A percentile compares a stretch with the other conserved stretches of the same genome.
Evolutionary conservation across 768 basidiomycete genomes (phyloP).

Genomic region (Hygrophoropsis aurantiaca): DNA sequence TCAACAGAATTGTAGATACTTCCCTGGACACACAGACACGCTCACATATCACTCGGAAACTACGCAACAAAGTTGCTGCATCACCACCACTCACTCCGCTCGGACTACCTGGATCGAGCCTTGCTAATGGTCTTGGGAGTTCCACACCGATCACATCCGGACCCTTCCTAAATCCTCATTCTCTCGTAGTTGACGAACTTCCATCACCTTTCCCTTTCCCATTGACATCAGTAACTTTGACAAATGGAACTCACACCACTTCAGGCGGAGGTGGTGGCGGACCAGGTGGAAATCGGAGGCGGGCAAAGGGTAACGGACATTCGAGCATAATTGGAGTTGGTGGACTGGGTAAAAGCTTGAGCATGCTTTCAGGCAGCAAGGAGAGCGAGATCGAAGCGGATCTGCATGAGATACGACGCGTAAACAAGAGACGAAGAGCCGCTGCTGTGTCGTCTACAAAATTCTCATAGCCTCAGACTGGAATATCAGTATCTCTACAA

Average conservation of each 20-base stretch:
- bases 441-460: slow-evolving; percentile 31
- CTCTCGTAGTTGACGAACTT: slow-evolving; percentile 82
- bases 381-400: slow-evolving; percentile 75
- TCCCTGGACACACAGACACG: slow-evolving; percentile 75
- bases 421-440: slow-evolving; percentile 54
- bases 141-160: slow-evolving; percentile 65
- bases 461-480: slow-evolving; percentile 18
- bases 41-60: slow-evolving; percentile 79
- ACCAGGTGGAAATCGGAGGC: slow-evolving; percentile 38
- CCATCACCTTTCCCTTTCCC: slow-evolving; percentile 83
- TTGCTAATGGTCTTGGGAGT: slow-evolving; percentile 36
- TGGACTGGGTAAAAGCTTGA: slow-evolving; percentile 73
- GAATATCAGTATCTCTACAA: not conserved
- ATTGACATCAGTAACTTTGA: slow-evolving; percentile 55
- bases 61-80: slow-evolving; percentile 76
- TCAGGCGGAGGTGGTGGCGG: slow-evolving; percentile 38
- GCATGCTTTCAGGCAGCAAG: slow-evolving; percentile 54
- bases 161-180: slow-evolving; percentile 78
- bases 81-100: slow-evolving; percentile 79
- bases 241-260: slow-evolving; percentile 29
- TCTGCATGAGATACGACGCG: slow-evolving; percentile 74
- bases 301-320: slow-evolving; percentile 56
- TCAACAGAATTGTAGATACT: slow-evolving; percentile 48
- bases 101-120: slow-evolving; percentile 33
- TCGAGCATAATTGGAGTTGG: slow-evolving; percentile 56